These are phyloP conservation scores for Tubosaeta brunneosetosa DNA, from an alignment of 768 basidiomycete species.

Conservation along the genomic window DNA sequence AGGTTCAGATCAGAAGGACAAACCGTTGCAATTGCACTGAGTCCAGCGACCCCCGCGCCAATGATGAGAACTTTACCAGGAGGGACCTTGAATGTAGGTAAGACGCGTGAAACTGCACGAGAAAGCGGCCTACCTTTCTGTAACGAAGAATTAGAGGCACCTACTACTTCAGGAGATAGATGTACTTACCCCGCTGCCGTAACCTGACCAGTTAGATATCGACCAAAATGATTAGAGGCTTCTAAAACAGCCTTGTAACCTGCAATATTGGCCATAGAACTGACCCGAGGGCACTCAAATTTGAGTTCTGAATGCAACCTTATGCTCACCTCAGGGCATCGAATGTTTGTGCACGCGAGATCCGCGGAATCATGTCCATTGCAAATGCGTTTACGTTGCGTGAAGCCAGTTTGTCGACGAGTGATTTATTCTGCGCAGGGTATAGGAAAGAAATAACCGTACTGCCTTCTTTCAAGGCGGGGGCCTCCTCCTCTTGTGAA, in stretches of 20 bases:
- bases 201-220: conserved; percentile 87
- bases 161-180: conserved; percentile 1
- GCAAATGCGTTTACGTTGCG: conserved; percentile 71
- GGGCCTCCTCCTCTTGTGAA: conserved; percentile 54
- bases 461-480: conserved; percentile 63
- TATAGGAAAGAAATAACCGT: conserved; percentile 83
- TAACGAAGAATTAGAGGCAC: conserved; percentile 5
- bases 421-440: conserved; percentile 72
- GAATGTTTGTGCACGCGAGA: conserved; percentile 86
- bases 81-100: conserved; percentile 52
- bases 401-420: conserved; percentile 65
- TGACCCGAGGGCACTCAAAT: conserved; percentile 22
- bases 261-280: conserved; percentile 94
- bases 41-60: conserved; percentile 83
- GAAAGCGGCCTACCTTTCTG: conserved; percentile 39
- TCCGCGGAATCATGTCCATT: conserved; percentile 91
- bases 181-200: conserved; percentile 78
- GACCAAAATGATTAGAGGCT: conserved; percentile 84
- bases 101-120: conserved; percentile 10
- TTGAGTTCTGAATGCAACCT: conserved; percentile 1
- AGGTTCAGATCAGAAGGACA: conserved; percentile 12
- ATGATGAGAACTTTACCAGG: conserved; percentile 86
- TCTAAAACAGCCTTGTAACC: conserved; percentile 91
- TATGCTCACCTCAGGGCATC: conserved; percentile 71
- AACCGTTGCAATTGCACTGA: conserved; percentile 84